Base-by-base conservation (phyloP, 805 yeast genomes). In the Candida chauliodis region DNA sequence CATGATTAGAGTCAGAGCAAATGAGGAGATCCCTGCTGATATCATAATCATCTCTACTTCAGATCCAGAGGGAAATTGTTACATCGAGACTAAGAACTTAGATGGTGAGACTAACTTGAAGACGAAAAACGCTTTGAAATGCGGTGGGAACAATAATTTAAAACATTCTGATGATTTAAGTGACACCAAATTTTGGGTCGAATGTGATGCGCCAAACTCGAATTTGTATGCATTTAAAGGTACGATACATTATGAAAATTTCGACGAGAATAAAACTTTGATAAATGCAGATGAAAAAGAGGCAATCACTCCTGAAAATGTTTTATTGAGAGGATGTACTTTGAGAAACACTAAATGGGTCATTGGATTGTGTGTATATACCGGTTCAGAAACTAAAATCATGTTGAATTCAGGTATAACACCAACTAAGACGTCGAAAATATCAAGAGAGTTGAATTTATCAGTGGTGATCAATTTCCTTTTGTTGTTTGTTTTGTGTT, bases 21-120 rank as follows among this genome's bases (percentile, higher is more conserved):
- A 84, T 52, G 93, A 84, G 53, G 91, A 84, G 61, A 72, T 83
- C 5, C 95, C 95, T 1, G 89, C 91, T 1, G 95, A 84, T 59
- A 56, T 79, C 10, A 66, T 83, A 33, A 57, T 84, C 23, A 53
- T 84, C 6, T 69, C 88, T 4, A 71, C 89, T 2, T 77, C 86
- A 22, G 88, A 82, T 52, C 58, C 69, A 1, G 87, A 83, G 48
- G 82, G 81, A 36, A 76, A 74, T 36, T 83, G 90, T 59, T 84
- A 78, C 48, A 78, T 84, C 21, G 95, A 84, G 58, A 85, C 95
- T 0, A 84, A 84, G 52, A 84, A 84, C 58, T 69, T 85, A 48
- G 95, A 85, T 60, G 95, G 95, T 59, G 95, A 84, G 58, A 81
- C 91, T 3, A 84, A 81, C 53, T 69, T 84, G 55, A 85, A 84